Evolutionary conservation across 345 rosid genomes (phyloP), one percentile per base, ranked within the genome.

Genomic region (Ceriops zippeliana): DNA sequence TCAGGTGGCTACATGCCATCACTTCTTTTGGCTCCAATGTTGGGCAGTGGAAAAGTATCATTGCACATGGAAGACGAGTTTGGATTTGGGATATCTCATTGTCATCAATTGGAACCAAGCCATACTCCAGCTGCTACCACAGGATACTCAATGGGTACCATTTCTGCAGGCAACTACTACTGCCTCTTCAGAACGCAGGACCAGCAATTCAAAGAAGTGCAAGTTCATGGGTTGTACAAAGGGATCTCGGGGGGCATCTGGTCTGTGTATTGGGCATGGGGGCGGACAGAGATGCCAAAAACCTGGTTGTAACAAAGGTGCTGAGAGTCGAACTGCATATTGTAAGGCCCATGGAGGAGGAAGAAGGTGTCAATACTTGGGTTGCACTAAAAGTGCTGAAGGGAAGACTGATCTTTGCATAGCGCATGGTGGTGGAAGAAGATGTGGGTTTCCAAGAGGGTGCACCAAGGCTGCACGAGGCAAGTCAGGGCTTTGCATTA

Each of bases 321-420:
- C 97, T 17, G 98, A 93, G 81, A 88, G 95, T 70, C 86, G 91
- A 70, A 91, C 99, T n/a, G 93, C 96, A 30, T 93, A 82, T 68
- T 93, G 99, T 70, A 93, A 91, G 82, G 85, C 90, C 27, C 99
- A 91, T 68, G 99, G 99, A 13, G 99, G 99, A 53, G 97, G 99
- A 47, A 88, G 80, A 77, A 89, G 99, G 81, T 93, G 99, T 68
- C 83, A 89, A 65, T 82, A 91, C 69, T 82, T 93, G 75, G 99
- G 99, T 52, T 93, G 99, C 77, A 91, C 99, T 4, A 93, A 91
- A 69, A 93, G 99, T 66, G 96, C 97, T 0, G 99, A 93, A 82
- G 96, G 99, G 21, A 89, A 87, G 81, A 91, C 99, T 0, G 97
- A 93, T 15, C 76, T 73, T 35, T 93, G 99, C 76, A 93, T 93